These are phyloP conservation scores for Thelonectria rubi DNA, from an alignment of 2,329 filamentous ascomycete genomes.

Conservation along the genomic window DNA sequence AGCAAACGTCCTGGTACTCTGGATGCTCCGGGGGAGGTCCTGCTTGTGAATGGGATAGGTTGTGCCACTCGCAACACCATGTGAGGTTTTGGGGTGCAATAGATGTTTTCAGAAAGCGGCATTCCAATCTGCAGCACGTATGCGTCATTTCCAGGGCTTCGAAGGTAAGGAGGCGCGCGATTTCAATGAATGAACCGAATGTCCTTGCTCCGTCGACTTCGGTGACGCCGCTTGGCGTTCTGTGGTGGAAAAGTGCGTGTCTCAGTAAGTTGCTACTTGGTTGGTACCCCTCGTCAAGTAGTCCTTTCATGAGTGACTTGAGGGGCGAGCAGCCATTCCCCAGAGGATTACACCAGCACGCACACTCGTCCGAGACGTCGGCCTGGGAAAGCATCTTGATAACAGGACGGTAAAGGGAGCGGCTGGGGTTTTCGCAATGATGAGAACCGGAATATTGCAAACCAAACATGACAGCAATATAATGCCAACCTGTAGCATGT, in stretches of 20 bases:
- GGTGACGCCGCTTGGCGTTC: too few relatives aligned
- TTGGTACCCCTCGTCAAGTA: too few relatives aligned
- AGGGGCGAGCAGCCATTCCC: too few relatives aligned
- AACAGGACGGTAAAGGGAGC: background rate
- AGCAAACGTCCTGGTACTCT: background rate
- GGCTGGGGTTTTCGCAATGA: too few relatives aligned
- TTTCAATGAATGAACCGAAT: background rate
- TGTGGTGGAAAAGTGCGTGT: background rate
- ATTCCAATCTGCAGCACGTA: background rate
- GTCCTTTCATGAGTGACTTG: too few relatives aligned
- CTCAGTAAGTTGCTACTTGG: too few relatives aligned
- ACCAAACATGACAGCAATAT: background rate
- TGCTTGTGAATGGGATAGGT: background rate
- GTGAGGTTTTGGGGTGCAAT: background rate
- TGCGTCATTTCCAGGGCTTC: background rate
- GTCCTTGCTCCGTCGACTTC: background rate
- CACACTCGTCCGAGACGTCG: background rate
- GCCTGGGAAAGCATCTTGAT: background rate
- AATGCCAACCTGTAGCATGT: background rate
- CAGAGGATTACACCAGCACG: background rate
- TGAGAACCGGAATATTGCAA: too few relatives aligned
- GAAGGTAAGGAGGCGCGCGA: background rate
- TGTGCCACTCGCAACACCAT: background rate
- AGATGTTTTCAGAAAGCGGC: background rate
- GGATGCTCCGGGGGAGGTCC: background rate